These are phyloP conservation scores for Solanum megistacrolobum DNA, from an alignment of 257 asterid species.

Conservation along the genomic window DNA sequence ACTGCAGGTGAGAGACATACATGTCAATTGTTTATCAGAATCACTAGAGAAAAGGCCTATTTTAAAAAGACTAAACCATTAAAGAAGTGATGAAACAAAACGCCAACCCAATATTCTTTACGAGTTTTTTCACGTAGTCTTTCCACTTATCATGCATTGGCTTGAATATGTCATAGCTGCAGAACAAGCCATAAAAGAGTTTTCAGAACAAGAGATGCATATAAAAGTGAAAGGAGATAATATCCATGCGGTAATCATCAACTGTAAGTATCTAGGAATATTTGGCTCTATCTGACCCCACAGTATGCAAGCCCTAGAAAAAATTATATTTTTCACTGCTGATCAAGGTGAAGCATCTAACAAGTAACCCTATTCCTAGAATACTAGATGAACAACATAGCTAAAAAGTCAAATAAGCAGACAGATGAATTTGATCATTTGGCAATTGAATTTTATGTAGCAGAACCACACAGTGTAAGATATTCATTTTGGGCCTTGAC, in stretches of 20 bases:
- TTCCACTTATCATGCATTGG: constrained; percentile 38
- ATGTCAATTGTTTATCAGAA: not conserved
- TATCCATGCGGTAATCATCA: not conserved
- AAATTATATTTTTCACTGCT: not conserved
- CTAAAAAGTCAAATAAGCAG: not conserved
- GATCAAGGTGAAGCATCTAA: not conserved
- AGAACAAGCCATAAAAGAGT: constrained; percentile 1
- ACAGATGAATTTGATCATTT: not conserved
- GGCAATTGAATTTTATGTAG: not conserved
- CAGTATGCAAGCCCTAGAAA: not conserved
- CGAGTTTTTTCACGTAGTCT: not conserved
- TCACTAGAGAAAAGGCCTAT: not conserved
- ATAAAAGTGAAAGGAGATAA: not conserved
- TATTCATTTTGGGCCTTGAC: not conserved
- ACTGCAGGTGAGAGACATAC: not conserved
- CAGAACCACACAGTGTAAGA: not conserved
- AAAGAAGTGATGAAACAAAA: not conserved
- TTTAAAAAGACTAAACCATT: not conserved
- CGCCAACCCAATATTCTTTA: not conserved
- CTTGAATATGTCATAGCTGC: constrained; percentile 56
- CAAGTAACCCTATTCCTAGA: not conserved
- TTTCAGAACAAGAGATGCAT: not conserved
- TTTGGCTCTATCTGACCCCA: not conserved
- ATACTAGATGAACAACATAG: not conserved
- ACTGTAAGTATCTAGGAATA: not conserved